Percentiles rank a stretch among this genome's conserved stretches.
These are phyloP conservation scores for Penstemon barbatus DNA, from an alignment of 257 asterid species.

Conservation along the genomic window DNA sequence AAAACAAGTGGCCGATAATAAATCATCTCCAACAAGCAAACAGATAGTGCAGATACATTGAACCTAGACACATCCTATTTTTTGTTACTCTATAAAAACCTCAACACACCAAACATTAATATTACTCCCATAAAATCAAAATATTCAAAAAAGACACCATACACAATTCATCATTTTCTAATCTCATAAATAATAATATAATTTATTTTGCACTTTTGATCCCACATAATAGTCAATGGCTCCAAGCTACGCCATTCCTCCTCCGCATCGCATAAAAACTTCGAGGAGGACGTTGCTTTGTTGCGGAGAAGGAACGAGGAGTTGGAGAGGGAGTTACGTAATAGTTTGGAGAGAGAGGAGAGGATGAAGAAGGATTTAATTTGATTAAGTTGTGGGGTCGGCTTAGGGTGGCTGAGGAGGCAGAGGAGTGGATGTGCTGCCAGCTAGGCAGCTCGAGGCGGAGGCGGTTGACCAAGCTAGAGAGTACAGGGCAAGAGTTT, in stretches of 20 bases:
- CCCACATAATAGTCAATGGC: neutral
- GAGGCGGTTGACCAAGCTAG: too few species aligned
- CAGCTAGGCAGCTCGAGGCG: too few species aligned
- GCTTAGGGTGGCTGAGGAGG: too few species aligned
- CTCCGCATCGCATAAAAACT: neutral
- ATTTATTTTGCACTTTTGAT: constrained; percentile 2
- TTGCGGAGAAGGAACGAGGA: constrained; percentile 68
- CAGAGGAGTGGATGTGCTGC: too few species aligned
- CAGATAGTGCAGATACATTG: constrained; percentile 44
- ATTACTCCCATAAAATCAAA: neutral
- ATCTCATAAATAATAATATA: neutral
- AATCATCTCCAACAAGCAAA: neutral
- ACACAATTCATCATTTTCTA: neutral
- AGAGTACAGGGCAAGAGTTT: too few species aligned
- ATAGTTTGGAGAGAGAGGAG: too few species aligned
- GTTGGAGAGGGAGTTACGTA: constrained; percentile 51
- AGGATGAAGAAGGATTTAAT: too few species aligned
- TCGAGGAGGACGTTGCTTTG: constrained; percentile 8
- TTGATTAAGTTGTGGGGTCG: too few species aligned
- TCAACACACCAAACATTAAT: neutral
- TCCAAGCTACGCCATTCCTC: neutral
- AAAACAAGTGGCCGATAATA: too few species aligned
- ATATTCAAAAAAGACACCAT: neutral
- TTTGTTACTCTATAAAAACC: constrained; percentile 19
- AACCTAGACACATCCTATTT: constrained; percentile 48